Percentiles rank a stretch among this genome's conserved stretches.
phyloP scores from a whole-genome alignment of 1,284 basidiomycete species.

The Taiwanofungus camphoratus region DNA sequence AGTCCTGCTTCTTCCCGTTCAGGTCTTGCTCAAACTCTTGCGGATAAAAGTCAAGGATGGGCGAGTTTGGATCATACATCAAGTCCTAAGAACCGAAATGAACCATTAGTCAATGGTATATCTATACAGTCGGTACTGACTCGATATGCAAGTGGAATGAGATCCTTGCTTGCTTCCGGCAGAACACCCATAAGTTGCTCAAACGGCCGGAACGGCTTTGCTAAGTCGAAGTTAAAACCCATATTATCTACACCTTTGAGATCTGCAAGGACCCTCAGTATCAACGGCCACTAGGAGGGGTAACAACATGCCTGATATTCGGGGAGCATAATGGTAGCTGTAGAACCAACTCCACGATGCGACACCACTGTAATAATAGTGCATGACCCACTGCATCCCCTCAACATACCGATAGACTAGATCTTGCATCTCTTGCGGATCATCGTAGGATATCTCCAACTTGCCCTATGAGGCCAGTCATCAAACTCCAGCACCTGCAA shows the following conservation, averaged over 20 bases:
- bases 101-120: conserved; percentile 3
- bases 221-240: conserved; percentile 83
- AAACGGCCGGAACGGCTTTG: conserved; percentile 88
- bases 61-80: conserved; percentile 83
- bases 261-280: conserved; percentile 43
- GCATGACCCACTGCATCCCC: conserved; percentile 98
- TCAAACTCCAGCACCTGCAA: neutral
- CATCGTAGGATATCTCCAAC: conserved; percentile 72
- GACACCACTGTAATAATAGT: conserved; percentile 97
- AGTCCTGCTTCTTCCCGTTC: conserved; percentile 98
- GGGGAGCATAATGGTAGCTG: conserved; percentile 94
- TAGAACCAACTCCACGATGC: conserved; percentile 99
- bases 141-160: conserved; percentile 82
- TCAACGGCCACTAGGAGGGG: conserved; percentile 1
- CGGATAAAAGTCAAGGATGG: conserved; percentile 96
- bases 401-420: conserved; percentile 84
- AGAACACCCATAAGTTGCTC: conserved; percentile 99
- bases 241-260: conserved; percentile 73
- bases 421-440: conserved; percentile 60
- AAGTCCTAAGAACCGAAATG: conserved; percentile 60
- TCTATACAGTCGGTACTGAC: conserved; percentile 34
- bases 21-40: conserved; percentile 86
- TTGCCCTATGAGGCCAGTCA: conserved; percentile 53
- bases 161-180: conserved; percentile 83
- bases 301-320: conserved; percentile 72